Percentiles rank a stretch among this genome's conserved stretches.
Conservation (phyloP, 2,329 filamentous ascomycete species). For the Scleromitrula shiraiana region DNA sequence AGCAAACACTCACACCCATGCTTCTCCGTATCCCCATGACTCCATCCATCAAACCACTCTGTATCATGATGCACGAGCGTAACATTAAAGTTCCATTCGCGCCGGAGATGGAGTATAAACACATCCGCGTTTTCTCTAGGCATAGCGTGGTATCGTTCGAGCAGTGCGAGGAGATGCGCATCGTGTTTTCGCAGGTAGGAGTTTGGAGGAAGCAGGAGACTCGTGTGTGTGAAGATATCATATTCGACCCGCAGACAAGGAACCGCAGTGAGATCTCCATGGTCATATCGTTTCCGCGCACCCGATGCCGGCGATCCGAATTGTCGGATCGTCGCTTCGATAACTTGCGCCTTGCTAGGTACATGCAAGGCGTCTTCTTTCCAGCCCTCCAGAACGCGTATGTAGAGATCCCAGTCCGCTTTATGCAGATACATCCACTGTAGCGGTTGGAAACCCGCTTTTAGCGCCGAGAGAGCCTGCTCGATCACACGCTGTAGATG, state of each 20-base stretch:
- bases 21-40: not conserved
- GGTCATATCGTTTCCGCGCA: not conserved
- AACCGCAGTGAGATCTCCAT: no score
- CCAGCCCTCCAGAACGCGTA: not conserved
- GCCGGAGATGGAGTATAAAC: not conserved
- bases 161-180: not conserved
- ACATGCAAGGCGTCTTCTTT: not conserved
- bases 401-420: not conserved
- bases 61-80: not conserved
- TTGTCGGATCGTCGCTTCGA: not conserved
- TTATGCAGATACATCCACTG: conserved; percentile 10
- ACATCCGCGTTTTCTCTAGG: not conserved
- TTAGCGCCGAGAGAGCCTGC: not conserved
- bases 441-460: not conserved
- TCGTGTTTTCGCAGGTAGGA: not conserved
- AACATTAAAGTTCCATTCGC: not conserved
- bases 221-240: no score
- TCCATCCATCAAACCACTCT: no score
- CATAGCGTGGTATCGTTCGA: not conserved
- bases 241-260: no score
- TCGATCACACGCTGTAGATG: conserved; percentile 2
- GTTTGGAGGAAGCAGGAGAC: not conserved
- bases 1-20: conserved; percentile 1
- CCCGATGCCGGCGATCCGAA: not conserved
- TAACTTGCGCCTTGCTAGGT: not conserved